phyloP scores from a whole-genome alignment of 306 rosid genomes.

The Pyrus bretschneideri region DNA sequence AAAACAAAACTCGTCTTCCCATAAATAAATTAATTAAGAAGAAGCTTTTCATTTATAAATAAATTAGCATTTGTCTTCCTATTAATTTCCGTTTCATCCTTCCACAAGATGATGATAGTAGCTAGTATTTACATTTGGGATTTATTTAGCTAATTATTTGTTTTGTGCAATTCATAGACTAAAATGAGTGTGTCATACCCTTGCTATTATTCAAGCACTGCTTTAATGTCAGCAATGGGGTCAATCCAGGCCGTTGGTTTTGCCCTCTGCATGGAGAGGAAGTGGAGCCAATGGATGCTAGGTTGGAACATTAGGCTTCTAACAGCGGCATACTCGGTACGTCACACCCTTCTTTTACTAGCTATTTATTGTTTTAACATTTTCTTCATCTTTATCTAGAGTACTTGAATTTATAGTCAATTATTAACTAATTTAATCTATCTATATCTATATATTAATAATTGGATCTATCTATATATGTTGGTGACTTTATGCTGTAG shows the following conservation, averaged over 20 bases:
- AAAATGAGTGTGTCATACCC: slow-evolving; percentile 58
- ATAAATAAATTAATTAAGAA: too few relatives aligned
- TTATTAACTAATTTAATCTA: not conserved
- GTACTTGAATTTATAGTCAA: not conserved
- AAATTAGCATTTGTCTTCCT: too few relatives aligned
- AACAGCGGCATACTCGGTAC: slow-evolving; percentile 50
- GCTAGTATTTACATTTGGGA: too few relatives aligned
- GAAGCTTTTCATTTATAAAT: too few relatives aligned
- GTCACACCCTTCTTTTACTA: too few relatives aligned
- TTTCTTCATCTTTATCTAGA: not conserved
- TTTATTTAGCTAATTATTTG: too few relatives aligned
- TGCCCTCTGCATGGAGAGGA: slow-evolving; percentile 16
- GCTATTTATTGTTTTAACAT: not conserved
- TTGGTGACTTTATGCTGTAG: slow-evolving; percentile 11
- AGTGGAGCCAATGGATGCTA: slow-evolving; percentile 22
- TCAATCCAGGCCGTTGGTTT: slow-evolving; percentile 26
- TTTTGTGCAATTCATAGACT: slow-evolving; percentile 24
- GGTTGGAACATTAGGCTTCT: slow-evolving; percentile 41
- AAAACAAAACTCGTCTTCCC: too few relatives aligned
- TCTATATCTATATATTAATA: too few relatives aligned
- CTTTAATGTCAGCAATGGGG: slow-evolving; percentile 37
- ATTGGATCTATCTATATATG: not conserved
- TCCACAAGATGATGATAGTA: too few relatives aligned
- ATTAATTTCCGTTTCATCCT: too few relatives aligned
- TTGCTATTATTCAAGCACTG: slow-evolving; percentile 47